Conservation (phyloP, 2,329 filamentous ascomycete genomes). For the Beauveria scarabaeidicola region DNA sequence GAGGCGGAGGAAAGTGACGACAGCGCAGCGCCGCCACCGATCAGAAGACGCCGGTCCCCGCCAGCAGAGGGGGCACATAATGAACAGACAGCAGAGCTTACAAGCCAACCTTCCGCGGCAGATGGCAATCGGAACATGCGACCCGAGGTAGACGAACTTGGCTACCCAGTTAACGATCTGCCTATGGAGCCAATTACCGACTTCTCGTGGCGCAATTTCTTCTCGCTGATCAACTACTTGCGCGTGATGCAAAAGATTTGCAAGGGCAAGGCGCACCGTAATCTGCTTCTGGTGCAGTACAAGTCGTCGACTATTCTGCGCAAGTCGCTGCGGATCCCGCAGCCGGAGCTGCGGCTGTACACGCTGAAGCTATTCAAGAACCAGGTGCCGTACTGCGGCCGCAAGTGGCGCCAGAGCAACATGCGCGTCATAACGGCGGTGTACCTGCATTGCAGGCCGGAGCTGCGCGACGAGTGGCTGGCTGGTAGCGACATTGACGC, state of each 20-base stretch:
- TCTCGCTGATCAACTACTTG: slow-evolving; percentile 88
- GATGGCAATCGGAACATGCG: slow-evolving; percentile 26
- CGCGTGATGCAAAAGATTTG: slow-evolving; percentile 97
- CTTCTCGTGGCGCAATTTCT: slow-evolving; percentile 92
- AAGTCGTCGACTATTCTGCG: slow-evolving; percentile 88
- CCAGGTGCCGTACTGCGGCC: slow-evolving; percentile 93
- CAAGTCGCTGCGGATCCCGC: slow-evolving; percentile 84
- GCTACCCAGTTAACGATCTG: slow-evolving; percentile 64
- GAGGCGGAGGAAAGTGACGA: slow-evolving; percentile 51
- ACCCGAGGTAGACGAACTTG: slow-evolving; percentile 75
- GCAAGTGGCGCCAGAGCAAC: slow-evolving; percentile 96
- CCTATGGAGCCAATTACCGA: slow-evolving; percentile 73
- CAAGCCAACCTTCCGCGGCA: slow-evolving; percentile 18
- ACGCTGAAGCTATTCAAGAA: slow-evolving; percentile 98
- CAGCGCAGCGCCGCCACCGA: slow-evolving; percentile 79
- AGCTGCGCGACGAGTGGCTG: slow-evolving; percentile 91
- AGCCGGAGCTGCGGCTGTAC: slow-evolving; percentile 80
- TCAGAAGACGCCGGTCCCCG: slow-evolving; percentile 48
- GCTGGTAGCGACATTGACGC: slow-evolving; percentile 85
- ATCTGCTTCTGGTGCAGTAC: slow-evolving; percentile 88
- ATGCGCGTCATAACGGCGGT: slow-evolving; percentile 98
- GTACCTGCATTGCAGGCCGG: slow-evolving; percentile 86
- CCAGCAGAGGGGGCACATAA: slow-evolving; percentile 18
- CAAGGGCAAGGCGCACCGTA: slow-evolving; percentile 90
- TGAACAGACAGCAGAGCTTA: slow-evolving; percentile 18